Evolutionary conservation across 2,329 filamentous ascomycete species (phyloP).

Genomic region (Colletotrichum phormii): DNA sequence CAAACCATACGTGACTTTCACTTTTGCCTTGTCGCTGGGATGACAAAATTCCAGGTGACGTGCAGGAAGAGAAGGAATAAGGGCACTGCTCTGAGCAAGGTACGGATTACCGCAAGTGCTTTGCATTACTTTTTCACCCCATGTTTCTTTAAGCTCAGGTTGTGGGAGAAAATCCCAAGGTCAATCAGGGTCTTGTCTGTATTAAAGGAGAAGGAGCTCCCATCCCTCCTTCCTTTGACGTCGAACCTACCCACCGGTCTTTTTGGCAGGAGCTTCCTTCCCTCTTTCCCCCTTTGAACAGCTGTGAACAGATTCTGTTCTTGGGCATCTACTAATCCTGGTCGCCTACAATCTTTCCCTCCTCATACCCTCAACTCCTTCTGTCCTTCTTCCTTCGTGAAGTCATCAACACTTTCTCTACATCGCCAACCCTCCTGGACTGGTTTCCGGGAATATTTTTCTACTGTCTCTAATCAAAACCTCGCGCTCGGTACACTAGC

Average conservation of each 20-base stretch:
- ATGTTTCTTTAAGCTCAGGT: conserved; percentile 25
- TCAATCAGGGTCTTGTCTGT: conserved; percentile 6
- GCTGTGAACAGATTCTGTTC: conserved; percentile 3
- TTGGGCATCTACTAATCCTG: conserved; percentile 24
- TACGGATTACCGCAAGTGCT: background rate
- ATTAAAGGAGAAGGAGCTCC: conserved; percentile 30
- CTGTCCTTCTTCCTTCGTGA: background rate
- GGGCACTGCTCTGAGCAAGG: background rate
- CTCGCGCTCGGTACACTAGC: background rate
- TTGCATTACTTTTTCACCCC: conserved; percentile 7
- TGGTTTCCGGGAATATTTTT: conserved; percentile 22
- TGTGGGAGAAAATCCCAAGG: background rate
- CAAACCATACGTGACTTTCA: conserved; percentile 17
- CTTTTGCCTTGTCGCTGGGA: conserved; percentile 11
- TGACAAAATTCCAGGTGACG: conserved; percentile 4
- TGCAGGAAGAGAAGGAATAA: conserved; percentile 12
- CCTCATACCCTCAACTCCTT: background rate
- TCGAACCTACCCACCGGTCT: conserved; percentile 20
- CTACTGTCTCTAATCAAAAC: conserved; percentile 19
- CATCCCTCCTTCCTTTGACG: conserved; percentile 26
- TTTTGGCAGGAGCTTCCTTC: conserved; percentile 19
- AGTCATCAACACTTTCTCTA: conserved; percentile 15
- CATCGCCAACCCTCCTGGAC: conserved; percentile 6
- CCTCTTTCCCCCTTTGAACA: conserved; percentile 17
- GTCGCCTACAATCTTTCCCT: conserved; percentile 31